Evolutionary conservation across 1,284 basidiomycete species (phyloP).

Genomic region (Cutaneotrichosporon sp.): DNA sequence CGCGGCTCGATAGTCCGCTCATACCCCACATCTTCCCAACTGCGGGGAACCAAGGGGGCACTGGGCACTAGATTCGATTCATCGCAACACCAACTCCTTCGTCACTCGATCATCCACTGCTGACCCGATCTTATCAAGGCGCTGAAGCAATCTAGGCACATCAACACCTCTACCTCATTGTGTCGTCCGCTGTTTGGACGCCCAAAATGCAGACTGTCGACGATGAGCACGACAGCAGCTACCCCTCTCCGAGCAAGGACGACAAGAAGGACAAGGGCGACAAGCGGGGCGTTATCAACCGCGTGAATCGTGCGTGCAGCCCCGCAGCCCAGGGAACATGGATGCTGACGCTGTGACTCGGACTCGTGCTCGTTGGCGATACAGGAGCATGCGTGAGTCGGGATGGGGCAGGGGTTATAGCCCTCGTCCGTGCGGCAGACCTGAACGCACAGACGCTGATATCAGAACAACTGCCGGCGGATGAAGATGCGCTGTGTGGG

Average conservation of each 20-base stretch:
- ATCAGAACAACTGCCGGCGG: constrained; percentile 45
- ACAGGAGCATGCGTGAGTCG: constrained; percentile 41
- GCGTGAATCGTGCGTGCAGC: constrained; percentile 44
- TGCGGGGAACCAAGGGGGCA: background rate
- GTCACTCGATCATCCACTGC: too few relatives aligned
- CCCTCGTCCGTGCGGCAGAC: too few relatives aligned
- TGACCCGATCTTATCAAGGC: too few relatives aligned
- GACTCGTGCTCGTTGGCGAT: constrained; percentile 9
- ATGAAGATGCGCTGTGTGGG: constrained; percentile 60
- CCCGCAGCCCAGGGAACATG: too few relatives aligned
- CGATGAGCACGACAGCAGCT: background rate
- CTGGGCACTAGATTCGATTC: too few relatives aligned
- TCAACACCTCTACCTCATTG: too few relatives aligned
- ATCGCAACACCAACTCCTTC: too few relatives aligned
- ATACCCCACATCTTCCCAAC: background rate
- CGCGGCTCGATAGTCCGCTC: background rate
- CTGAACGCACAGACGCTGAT: too few relatives aligned
- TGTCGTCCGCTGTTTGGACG: too few relatives aligned
- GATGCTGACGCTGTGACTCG: background rate
- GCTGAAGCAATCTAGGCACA: too few relatives aligned
- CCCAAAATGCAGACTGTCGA: too few relatives aligned
- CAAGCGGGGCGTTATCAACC: constrained; percentile 40
- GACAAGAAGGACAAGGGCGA: constrained; percentile 21
- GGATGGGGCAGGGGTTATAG: too few relatives aligned
- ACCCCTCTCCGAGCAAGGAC: constrained; percentile 11